Evolutionary conservation across 2,329 filamentous ascomycete species (phyloP).

Genomic region (Scytalidium sp.): DNA sequence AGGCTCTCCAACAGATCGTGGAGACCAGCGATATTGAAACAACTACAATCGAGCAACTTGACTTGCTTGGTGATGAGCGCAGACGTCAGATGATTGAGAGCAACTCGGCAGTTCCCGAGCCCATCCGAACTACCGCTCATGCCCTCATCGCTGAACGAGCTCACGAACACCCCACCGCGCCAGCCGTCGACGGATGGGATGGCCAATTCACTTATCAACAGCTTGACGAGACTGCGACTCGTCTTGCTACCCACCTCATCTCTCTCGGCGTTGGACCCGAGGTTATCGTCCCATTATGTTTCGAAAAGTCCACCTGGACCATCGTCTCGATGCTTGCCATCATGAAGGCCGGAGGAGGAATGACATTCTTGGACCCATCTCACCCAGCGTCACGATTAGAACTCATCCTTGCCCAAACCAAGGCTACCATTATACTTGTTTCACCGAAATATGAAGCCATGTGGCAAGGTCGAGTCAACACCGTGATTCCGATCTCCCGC

Average conservation of each 20-base stretch:
- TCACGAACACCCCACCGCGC: slow-evolving; percentile 3
- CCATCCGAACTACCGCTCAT: slow-evolving; percentile 5
- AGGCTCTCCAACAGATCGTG: too few relatives aligned
- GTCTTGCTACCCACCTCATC: slow-evolving; percentile 4
- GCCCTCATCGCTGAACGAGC: slow-evolving; percentile 6
- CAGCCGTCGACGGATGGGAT: slow-evolving; percentile 12
- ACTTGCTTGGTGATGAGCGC: slow-evolving; percentile 22
- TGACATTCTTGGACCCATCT: slow-evolving; percentile 23
- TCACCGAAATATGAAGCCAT: background rate
- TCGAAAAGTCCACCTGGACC: slow-evolving; percentile 21
- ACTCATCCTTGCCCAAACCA: background rate
- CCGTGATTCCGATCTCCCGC: slow-evolving; percentile 1
- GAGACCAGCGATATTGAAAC: too few relatives aligned
- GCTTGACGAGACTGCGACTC: slow-evolving; percentile 9
- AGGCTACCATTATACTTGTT: background rate
- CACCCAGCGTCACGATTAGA: slow-evolving; percentile 4
- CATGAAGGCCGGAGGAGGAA: slow-evolving; percentile 23
- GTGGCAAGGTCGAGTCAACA: background rate
- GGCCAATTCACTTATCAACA: slow-evolving; percentile 11
- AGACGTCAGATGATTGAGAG: background rate
- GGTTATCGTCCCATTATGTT: slow-evolving; percentile 13
- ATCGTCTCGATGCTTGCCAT: slow-evolving; percentile 23
- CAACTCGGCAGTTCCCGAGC: background rate
- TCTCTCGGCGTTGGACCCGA: slow-evolving; percentile 9
- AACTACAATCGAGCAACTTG: too few relatives aligned